Conservation (phyloP, 31 red algal species). For the Endocladia muricata region DNA sequence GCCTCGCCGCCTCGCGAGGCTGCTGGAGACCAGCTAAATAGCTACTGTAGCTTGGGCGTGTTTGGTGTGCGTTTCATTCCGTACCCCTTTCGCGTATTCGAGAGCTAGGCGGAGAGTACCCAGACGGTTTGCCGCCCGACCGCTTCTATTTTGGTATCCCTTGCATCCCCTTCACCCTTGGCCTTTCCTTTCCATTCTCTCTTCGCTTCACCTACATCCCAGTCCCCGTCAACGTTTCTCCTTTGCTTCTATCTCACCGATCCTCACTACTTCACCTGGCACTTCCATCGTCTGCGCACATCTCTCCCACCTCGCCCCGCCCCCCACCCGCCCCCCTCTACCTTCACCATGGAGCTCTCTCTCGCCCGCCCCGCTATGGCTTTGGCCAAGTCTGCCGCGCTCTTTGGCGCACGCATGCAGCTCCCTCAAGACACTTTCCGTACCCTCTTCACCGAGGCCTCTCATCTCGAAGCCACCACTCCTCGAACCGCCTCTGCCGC, state of each 20-base stretch:
- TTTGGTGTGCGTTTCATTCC: too few species aligned
- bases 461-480: constrained; percentile 17
- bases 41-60: too few species aligned
- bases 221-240: too few species aligned
- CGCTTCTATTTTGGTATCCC: too few species aligned
- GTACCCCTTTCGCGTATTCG: too few species aligned
- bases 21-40: too few species aligned
- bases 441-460: constrained; percentile 9
- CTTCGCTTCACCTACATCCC: too few species aligned
- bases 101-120: too few species aligned
- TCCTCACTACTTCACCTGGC: not conserved
- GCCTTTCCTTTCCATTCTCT: not conserved
- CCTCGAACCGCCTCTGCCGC: constrained; percentile 6
- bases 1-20: too few species aligned
- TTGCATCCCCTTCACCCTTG: not conserved
- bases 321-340: too few species aligned
- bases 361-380: constrained; percentile 16
- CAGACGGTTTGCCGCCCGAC: too few species aligned
- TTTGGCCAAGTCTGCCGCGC: constrained; percentile 12
- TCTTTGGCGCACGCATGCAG: constrained; percentile 55
- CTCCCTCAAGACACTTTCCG: constrained; percentile 23
- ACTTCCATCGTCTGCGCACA: not conserved
- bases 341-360: constrained; percentile 50
- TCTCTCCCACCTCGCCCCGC: too few species aligned
- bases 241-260: not conserved